These are phyloP conservation scores for Neurospora sp. DNA, from an alignment of 495 filamentous ascomycete species.

Conservation along the genomic window DNA sequence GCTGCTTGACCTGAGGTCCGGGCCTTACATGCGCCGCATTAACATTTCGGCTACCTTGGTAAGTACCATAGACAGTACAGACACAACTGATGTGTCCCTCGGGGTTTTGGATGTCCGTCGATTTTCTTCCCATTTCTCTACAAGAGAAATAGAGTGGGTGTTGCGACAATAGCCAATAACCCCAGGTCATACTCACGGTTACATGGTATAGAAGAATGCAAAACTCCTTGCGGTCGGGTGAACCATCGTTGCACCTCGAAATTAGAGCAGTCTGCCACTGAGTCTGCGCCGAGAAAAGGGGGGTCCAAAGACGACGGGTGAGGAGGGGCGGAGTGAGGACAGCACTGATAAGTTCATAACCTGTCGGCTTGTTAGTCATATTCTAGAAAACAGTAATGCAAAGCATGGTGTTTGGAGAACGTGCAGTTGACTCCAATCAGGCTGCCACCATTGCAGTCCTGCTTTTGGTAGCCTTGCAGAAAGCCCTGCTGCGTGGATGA, in stretches of 20 bases:
- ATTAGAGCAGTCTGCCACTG: neutral
- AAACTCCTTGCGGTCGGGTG: neutral
- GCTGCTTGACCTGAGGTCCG: too few relatives aligned
- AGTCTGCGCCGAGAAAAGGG: neutral
- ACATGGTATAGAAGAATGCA: neutral
- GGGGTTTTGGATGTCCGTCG: too few relatives aligned
- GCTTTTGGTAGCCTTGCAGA: neutral
- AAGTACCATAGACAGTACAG: too few relatives aligned
- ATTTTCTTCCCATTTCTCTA: too few relatives aligned
- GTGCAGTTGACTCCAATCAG: neutral
- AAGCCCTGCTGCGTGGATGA: neutral
- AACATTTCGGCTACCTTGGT: too few relatives aligned
- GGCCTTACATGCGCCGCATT: too few relatives aligned
- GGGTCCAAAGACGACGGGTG: too few relatives aligned
- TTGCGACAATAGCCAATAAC: too few relatives aligned
- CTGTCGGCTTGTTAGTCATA: neutral
- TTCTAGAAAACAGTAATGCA: neutral
- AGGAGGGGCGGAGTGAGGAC: too few relatives aligned
- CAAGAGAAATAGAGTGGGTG: too few relatives aligned
- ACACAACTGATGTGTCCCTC: too few relatives aligned
- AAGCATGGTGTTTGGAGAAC: neutral
- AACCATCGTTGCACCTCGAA: neutral
- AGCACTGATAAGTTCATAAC: neutral
- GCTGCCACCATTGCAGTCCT: neutral
- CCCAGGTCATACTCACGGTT: too few relatives aligned